Base-by-base conservation (phyloP, 2,329 filamentous ascomycete species). In the Diaporthe australafricana region DNA sequence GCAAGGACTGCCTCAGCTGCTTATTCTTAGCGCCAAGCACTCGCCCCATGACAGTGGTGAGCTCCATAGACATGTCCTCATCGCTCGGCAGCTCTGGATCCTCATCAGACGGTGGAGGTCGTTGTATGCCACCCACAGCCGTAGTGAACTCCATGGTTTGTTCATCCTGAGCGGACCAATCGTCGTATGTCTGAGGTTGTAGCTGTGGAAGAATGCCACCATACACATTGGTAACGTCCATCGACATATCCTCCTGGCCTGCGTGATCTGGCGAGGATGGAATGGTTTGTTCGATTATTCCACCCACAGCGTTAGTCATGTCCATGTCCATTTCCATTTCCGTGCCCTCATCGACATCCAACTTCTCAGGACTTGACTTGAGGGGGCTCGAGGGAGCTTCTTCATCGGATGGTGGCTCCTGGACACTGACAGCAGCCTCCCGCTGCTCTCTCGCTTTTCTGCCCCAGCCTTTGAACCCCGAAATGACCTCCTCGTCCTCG, bases 161-260 rank as follows among this genome's bases (percentile, higher is more conserved):
- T 35, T 93, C 90, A 53, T 86, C 85, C 68, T 81, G 77, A 5
- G 81, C 81, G 17, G 77, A 79, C 38, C 82, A 80, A 30, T 81
- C 81, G 25, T 79, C 74, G 38, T 77, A 73, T n/a, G 52, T 42
- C 22, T 75, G 76, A 71, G 69, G 38, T 70, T 76, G 11, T 60
- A 25, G 42, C 14, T 83, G 86, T 6, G 87, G 83, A 25, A 98
- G 81, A 68, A 98, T 98, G 3, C 92, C 89, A 11, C 96, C 96
- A 68, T 97, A 86, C 11, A 90, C 94, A 69, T 90, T 90, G 2
- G 96, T 98, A 9, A 98, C 94, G 77, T 98, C 96, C 96, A 98
- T 98, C 27, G 94, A 96, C 87, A 97, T 91, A 48, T 95, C 94
- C 74, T 90, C 88, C 25, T 88, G 87, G 30, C 87, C 84, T 20